Conservation (phyloP, 2,329 filamentous ascomycete species). For the Calycina herbarum region DNA sequence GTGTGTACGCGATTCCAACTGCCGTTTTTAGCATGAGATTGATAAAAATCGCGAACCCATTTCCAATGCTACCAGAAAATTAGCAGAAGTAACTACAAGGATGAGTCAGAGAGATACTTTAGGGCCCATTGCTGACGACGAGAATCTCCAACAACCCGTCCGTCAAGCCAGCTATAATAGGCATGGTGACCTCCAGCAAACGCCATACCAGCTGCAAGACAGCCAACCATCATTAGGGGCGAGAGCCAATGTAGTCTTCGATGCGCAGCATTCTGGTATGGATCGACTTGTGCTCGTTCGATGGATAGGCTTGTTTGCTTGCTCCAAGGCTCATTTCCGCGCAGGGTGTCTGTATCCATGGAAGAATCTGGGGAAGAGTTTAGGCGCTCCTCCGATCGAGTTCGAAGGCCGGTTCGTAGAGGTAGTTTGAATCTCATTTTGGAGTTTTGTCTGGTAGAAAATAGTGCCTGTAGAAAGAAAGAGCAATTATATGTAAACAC, state of each 20-base stretch:
- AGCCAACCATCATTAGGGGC: background rate
- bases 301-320: background rate
- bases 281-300: background rate
- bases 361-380: background rate
- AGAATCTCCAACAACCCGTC: background rate
- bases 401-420: background rate
- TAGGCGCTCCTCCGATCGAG: background rate
- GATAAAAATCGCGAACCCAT: constrained; percentile 3
- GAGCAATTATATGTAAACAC: background rate
- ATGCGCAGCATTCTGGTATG: background rate
- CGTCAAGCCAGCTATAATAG: constrained; percentile 6
- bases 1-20: constrained; percentile 1
- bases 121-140: background rate
- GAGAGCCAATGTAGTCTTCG: background rate
- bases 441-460: too few relatives aligned
- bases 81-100: too few relatives aligned
- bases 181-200: constrained; percentile 2
- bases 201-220: background rate
- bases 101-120: background rate
- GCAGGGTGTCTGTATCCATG: background rate
- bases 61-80: background rate
- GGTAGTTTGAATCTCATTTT: background rate
- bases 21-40: background rate
- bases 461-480: background rate
- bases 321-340: background rate